A percentile compares a stretch with the other conserved stretches of the same genome.
phyloP scores from a whole-genome alignment of 1,139 yeast species.

The Cylindricascospora bacillispora region DNA sequence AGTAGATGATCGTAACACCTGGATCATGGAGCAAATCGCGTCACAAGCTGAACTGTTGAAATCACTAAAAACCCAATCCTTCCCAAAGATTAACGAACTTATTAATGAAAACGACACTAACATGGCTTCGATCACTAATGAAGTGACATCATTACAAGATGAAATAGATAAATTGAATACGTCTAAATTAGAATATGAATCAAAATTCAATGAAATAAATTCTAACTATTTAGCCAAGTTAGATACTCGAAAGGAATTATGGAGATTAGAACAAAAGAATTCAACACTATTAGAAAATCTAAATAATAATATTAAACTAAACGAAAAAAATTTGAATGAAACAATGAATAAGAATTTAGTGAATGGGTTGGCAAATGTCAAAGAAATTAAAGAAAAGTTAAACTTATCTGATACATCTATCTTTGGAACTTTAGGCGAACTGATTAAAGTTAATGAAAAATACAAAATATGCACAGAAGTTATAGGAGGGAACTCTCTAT shows the following conservation, averaged over 20 bases:
- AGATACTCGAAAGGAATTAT: conserved; percentile 57
- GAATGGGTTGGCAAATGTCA: conserved; percentile 57
- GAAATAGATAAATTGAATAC: conserved; percentile 29
- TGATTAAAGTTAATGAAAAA: conserved; percentile 68
- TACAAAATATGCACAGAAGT: conserved; percentile 81
- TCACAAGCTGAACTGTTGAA: conserved; percentile 25
- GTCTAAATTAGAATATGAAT: conserved; percentile 28
- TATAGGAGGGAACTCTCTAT: conserved; percentile 75
- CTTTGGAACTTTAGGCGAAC: conserved; percentile 75
- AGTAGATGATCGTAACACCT: conserved; percentile 48
- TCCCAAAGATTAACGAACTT: too few species aligned
- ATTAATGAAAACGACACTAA: conserved; percentile 1
- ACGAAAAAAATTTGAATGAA: conserved; percentile 49
- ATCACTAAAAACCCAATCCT: conserved; percentile 8
- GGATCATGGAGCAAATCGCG: conserved; percentile 46
- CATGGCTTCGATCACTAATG: too few species aligned
- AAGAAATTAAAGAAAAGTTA: conserved; percentile 42
- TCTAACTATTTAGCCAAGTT: conserved; percentile 33
- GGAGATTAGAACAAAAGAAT: conserved; percentile 69
- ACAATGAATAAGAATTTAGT: conserved; percentile 66
- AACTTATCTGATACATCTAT: conserved; percentile 43
- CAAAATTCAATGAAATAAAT: conserved; percentile 29
- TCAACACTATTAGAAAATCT: conserved; percentile 45
- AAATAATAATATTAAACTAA: conserved; percentile 40
- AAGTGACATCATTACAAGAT: conserved; percentile 8